Percentiles rank a stretch among this genome's conserved stretches.
Evolutionary conservation across 2,329 filamentous ascomycete genomes (phyloP).

Genomic region (Pyricularia sp.): DNA sequence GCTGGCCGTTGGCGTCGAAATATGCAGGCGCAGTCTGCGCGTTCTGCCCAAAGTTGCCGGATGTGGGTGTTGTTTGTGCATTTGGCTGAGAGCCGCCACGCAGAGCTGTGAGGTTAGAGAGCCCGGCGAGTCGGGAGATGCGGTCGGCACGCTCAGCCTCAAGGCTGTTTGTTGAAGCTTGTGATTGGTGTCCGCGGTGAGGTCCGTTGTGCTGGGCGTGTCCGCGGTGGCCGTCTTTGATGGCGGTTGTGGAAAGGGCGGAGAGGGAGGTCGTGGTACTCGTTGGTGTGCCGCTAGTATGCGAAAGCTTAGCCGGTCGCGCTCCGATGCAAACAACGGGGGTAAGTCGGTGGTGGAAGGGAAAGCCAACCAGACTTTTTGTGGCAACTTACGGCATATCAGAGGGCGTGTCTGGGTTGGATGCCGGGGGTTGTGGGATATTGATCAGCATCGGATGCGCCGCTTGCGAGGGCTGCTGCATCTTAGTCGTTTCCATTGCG

Average conservation of each 20-base stretch:
- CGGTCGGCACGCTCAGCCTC: slow-evolving; percentile 91
- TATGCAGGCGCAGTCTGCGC: slow-evolving; percentile 50
- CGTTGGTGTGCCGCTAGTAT: slow-evolving; percentile 74
- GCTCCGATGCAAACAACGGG: neutral
- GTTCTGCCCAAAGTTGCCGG: slow-evolving; percentile 27
- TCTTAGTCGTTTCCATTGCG: slow-evolving; percentile 9
- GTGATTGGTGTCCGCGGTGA: slow-evolving; percentile 47
- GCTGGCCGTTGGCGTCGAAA: slow-evolving; percentile 70
- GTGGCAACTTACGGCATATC: slow-evolving; percentile 87
- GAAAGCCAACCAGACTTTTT: slow-evolving; percentile 8
- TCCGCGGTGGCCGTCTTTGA: slow-evolving; percentile 92
- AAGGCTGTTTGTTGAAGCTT: slow-evolving; percentile 60
- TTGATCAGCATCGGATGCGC: slow-evolving; percentile 65
- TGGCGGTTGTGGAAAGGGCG: slow-evolving; percentile 83
- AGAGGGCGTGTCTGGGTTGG: slow-evolving; percentile 76
- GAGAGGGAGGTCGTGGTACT: slow-evolving; percentile 88
- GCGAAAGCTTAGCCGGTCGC: slow-evolving; percentile 6
- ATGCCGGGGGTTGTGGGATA: slow-evolving; percentile 64
- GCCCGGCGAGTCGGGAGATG: slow-evolving; percentile 87
- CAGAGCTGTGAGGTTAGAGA: slow-evolving; percentile 71
- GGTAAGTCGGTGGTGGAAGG: neutral
- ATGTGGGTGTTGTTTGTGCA: slow-evolving; percentile 40
- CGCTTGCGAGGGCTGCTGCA: slow-evolving; percentile 16
- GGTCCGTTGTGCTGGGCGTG: slow-evolving; percentile 53
- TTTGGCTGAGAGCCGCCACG: slow-evolving; percentile 39